Percentiles rank a stretch among this genome's conserved stretches.
Evolutionary conservation across 441 rosid genomes (phyloP).

Genomic region (Croton laevigatus): DNA sequence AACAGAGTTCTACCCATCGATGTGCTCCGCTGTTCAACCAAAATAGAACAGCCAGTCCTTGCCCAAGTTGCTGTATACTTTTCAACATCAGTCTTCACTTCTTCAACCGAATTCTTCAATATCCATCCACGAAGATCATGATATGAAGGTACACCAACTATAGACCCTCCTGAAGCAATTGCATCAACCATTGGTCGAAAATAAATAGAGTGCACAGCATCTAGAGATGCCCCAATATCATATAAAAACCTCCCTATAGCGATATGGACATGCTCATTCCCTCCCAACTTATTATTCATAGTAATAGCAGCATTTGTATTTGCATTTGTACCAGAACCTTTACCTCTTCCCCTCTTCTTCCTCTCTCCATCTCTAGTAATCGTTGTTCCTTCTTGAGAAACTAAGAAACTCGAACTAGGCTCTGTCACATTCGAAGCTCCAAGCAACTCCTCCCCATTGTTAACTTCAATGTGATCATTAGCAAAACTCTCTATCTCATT

Average conservation of each 20-base stretch:
- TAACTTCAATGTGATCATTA: slow-evolving; percentile 31
- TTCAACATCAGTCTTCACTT: slow-evolving; percentile 49
- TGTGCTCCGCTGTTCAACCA: slow-evolving; percentile 56
- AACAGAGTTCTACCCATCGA: slow-evolving; percentile 46
- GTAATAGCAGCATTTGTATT: slow-evolving; percentile 28
- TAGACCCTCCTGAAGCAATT: slow-evolving; percentile 56
- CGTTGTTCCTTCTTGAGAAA: slow-evolving; percentile 32
- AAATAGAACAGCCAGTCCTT: slow-evolving; percentile 70
- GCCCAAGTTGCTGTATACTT: slow-evolving; percentile 47
- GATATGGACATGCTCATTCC: slow-evolving; percentile 42
- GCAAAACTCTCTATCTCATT: slow-evolving; percentile 34
- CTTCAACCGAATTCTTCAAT: slow-evolving; percentile 57
- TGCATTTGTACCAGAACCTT: slow-evolving; percentile 30
- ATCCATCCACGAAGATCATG: slow-evolving; percentile 68
- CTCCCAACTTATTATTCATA: slow-evolving; percentile 12
- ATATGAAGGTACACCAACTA: slow-evolving; percentile 41
- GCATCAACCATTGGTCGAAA: slow-evolving; percentile 76
- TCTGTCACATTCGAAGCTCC: slow-evolving; percentile 30
- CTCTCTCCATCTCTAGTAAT: slow-evolving; percentile 41
- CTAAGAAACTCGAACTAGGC: slow-evolving; percentile 33
- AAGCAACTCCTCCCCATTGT: slow-evolving; percentile 35
- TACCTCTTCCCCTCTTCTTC: slow-evolving; percentile 46
- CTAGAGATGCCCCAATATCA: slow-evolving; percentile 69
- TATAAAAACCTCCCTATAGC: slow-evolving; percentile 69
- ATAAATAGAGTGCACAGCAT: slow-evolving; percentile 60